phyloP scores from a whole-genome alignment of 768 basidiomycete genomes.

The Xerocomus spinulosus region DNA sequence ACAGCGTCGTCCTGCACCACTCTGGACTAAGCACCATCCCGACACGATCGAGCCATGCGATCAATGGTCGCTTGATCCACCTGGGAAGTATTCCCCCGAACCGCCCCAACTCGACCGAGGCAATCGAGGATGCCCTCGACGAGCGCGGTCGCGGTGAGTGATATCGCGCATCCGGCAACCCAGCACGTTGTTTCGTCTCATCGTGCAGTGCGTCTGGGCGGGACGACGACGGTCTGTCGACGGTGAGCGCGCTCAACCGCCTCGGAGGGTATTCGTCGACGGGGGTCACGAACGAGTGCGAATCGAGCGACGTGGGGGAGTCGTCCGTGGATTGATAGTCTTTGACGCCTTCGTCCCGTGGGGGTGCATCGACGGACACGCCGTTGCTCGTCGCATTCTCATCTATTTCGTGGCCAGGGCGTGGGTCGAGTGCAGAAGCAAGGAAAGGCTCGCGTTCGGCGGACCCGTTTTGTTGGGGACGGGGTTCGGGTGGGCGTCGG shows the following conservation, averaged over 20 bases:
- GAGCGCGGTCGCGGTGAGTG: constrained; percentile 5
- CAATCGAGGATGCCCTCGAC: constrained; percentile 37
- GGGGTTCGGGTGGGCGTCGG: constrained; percentile 23
- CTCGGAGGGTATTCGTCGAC: constrained; percentile 26
- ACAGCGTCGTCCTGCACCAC: constrained; percentile 70
- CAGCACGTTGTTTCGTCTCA: constrained; percentile 17
- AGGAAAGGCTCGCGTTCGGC: constrained; percentile 30
- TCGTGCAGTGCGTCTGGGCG: constrained; percentile 4
- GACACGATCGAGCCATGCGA: constrained; percentile 66
- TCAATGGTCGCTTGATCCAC: constrained; percentile 53
- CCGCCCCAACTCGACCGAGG: constrained; percentile 35
- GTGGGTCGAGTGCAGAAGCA: constrained; percentile 13
- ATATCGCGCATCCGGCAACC: too few species aligned
- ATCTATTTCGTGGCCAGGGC: constrained; percentile 13
- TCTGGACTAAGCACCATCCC: constrained; percentile 67
- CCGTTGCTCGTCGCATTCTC: neutral
- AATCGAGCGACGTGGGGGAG: constrained; percentile 28
- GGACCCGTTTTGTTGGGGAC: constrained; percentile 12
- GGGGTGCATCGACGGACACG: constrained; percentile 2
- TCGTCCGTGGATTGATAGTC: constrained; percentile 29
- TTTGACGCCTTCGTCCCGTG: constrained; percentile 18
- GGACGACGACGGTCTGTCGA: constrained; percentile 22
- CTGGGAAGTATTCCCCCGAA: constrained; percentile 46
- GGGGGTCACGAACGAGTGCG: constrained; percentile 20
- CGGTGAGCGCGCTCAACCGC: constrained; percentile 24